Conservation (phyloP, 495 filamentous ascomycete genomes). For the Neurospora pannonica region DNA sequence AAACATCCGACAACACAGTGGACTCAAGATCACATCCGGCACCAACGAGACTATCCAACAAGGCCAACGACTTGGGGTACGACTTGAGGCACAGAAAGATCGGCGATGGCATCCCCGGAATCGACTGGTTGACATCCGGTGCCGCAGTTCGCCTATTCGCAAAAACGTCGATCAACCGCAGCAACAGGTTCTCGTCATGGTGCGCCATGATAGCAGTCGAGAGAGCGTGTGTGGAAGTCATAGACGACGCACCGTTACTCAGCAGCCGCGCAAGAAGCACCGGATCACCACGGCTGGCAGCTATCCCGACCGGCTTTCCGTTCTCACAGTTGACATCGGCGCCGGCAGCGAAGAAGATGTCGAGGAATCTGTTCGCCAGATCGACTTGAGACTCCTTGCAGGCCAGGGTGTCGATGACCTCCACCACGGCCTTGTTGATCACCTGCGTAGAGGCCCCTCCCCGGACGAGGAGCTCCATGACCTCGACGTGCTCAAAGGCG, state of each 20-base stretch:
- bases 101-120: conserved; percentile 17
- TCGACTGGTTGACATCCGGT: conserved; percentile 10
- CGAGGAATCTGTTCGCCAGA: conserved; percentile 23
- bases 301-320: conserved; percentile 30
- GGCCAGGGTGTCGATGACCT: conserved; percentile 25
- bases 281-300: conserved; percentile 26
- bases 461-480: conserved; percentile 27
- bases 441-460: conserved; percentile 25
- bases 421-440: conserved; percentile 26
- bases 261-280: conserved; percentile 26
- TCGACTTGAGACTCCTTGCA: conserved; percentile 14
- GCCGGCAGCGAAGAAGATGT: conserved; percentile 24
- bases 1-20: conserved; percentile 12
- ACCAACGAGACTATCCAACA: conserved; percentile 13
- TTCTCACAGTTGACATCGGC: conserved; percentile 34
- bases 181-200: conserved; percentile 5
- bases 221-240: conserved; percentile 28
- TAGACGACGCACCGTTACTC: conserved; percentile 19
- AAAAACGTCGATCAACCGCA: conserved; percentile 13
- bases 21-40: conserved; percentile 17
- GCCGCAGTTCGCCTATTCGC: conserved; percentile 1
- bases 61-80: conserved; percentile 11
- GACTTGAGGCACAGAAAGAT: conserved; percentile 19
- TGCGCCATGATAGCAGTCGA: conserved; percentile 21
- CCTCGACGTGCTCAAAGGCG: conserved; percentile 23